phyloP scores from a whole-genome alignment of 345 rosid genomes.

The Nasturtium officinale region DNA sequence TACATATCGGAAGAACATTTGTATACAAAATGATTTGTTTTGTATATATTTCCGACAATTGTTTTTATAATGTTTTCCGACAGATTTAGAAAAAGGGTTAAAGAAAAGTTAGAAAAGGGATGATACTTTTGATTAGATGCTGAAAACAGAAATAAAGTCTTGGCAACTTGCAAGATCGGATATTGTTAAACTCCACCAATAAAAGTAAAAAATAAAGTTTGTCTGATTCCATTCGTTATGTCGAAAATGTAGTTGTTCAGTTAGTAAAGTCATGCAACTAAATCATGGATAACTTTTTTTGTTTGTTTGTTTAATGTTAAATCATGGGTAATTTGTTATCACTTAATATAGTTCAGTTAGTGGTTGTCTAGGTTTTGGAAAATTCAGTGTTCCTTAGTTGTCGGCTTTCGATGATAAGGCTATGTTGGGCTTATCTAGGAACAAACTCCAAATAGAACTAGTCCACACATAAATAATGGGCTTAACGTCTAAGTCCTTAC shows the following conservation, averaged over 20 bases:
- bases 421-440: too few species aligned
- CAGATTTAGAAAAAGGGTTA: background rate
- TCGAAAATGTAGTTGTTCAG: constrained; percentile 11
- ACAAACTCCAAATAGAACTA: too few species aligned
- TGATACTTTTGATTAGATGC: constrained; percentile 17
- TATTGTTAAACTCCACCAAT: constrained; percentile 30
- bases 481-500: too few species aligned
- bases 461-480: too few species aligned
- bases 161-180: constrained; percentile 16
- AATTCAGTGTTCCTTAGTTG: too few species aligned
- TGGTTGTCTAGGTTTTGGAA: too few species aligned
- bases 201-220: constrained; percentile 11
- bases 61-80: too few species aligned
- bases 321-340: background rate
- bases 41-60: too few species aligned
- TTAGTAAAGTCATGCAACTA: constrained; percentile 19
- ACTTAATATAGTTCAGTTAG: background rate
- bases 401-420: too few species aligned
- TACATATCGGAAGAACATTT: too few species aligned
- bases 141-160: background rate
- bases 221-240: constrained; percentile 29
- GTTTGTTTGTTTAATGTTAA: too few species aligned
- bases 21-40: background rate
- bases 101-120: background rate
- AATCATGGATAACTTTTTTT: constrained; percentile 13